Evolutionary conservation across 441 rosid species (phyloP), one percentile per base, ranked within the genome.

Genomic region (Croton setiger): DNA sequence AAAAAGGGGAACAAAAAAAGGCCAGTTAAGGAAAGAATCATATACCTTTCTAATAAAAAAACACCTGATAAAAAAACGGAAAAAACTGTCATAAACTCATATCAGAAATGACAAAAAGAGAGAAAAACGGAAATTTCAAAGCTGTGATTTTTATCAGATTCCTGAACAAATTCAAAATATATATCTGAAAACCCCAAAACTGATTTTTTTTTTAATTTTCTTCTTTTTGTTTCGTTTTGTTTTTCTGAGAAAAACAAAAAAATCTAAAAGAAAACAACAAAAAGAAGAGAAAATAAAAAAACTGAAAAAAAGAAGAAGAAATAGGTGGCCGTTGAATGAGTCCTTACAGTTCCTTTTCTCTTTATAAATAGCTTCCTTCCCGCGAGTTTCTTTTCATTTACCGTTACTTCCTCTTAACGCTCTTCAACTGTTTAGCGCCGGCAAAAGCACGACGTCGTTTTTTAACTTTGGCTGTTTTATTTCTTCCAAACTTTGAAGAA

Each of bases 331-430:
- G 77, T 70, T 72, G 78, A 83, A 78, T 60, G 33, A 13, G 72
- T 71, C 67, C 63, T n/a, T 21, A 55, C 83, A 79, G 63, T 63
- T 67, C 73, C 66, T 27, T 33, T 55, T 54, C 55, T 10, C n/a
- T 2, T 15, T 63, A 65, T n/a, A n/a, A 39, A 70, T 18, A 59
- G 21, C 54, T 75, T 77, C 84, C 54, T 75, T 77, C 84, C 86
- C 86, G 84, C 82, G 78, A 64, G 66, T 79, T 79, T 74, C 82
- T 67, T 44, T 66, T 63, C 55, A 36, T 43, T 59, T 27, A 49
- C 27, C 59, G 63, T 56, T 63, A 55, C 63, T 63, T 44, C 20
- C 8, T 5, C 53, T 1, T 10, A 1, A 61, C 54, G 36, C 39
- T 15, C 21, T 45, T 27, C 6, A 68, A 68, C 64, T 47, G 64